phyloP scores from a whole-genome alignment of 352 stramenopile species.

The Pythium dissimile region DNA sequence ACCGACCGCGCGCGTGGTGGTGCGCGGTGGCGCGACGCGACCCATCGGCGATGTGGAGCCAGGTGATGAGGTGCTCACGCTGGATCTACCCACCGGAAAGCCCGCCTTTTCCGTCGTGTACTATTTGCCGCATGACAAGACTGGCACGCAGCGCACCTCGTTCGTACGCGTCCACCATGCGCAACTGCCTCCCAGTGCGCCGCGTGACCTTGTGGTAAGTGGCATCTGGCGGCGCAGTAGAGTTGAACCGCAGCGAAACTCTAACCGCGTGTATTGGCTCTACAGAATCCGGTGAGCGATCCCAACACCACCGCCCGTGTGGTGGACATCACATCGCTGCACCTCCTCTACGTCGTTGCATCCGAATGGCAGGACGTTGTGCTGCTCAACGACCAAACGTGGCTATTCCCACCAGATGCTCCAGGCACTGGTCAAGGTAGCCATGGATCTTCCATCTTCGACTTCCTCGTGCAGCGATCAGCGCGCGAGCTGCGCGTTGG shows the following conservation, averaged over 20 bases:
- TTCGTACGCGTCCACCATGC: constrained; percentile 22
- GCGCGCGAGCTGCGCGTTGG: constrained; percentile 42
- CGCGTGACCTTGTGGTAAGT: neutral
- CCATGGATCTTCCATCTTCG: neutral
- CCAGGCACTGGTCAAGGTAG: neutral
- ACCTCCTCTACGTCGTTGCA: constrained; percentile 19
- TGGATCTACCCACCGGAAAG: constrained; percentile 29
- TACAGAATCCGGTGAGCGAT: constrained; percentile 10
- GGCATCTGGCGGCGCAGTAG: neutral
- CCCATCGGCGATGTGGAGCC: constrained; percentile 32
- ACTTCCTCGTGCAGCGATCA: constrained; percentile 35
- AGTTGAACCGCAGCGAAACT: neutral
- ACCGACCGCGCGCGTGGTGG: constrained; percentile 36
- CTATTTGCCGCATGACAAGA: constrained; percentile 55
- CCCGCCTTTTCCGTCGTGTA: constrained; percentile 53
- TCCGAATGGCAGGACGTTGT: constrained; percentile 1
- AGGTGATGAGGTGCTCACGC: constrained; percentile 51
- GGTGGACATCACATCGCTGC: constrained; percentile 16
- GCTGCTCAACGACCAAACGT: neutral
- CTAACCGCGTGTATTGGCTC: neutral
- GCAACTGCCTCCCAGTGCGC: neutral
- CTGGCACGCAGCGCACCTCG: neutral
- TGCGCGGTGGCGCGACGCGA: constrained; percentile 19
- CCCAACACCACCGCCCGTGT: neutral
- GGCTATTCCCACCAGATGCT: neutral